These are phyloP conservation scores for Lachancea quebecensis DNA, from an alignment of 805 yeast species.

Conservation along the genomic window DNA sequence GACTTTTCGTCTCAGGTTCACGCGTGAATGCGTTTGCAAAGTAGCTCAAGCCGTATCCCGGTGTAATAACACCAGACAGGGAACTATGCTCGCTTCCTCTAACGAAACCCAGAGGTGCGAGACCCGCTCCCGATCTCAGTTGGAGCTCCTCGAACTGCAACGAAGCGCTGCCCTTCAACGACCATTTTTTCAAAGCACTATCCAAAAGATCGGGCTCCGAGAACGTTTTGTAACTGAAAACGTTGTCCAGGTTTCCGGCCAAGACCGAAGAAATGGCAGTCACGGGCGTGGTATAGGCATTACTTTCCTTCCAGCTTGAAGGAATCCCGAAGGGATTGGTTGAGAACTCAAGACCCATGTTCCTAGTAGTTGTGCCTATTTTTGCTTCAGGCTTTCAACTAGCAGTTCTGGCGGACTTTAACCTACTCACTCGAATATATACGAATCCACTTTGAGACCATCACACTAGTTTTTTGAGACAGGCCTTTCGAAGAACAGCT, in stretches of 20 bases:
- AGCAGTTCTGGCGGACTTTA: too few relatives aligned
- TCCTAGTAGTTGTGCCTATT: neutral
- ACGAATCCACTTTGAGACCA: too few relatives aligned
- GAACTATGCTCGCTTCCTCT: slow-evolving; percentile 25
- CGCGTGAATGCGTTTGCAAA: slow-evolving; percentile 54
- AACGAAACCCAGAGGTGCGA: slow-evolving; percentile 65
- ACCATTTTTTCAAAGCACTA: slow-evolving; percentile 56
- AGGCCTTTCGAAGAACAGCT: too few relatives aligned
- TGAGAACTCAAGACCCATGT: slow-evolving; percentile 21
- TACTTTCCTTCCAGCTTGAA: slow-evolving; percentile 47
- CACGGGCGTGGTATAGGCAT: slow-evolving; percentile 47
- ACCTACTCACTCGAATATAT: too few relatives aligned
- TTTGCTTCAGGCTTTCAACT: too few relatives aligned
- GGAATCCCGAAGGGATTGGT: slow-evolving; percentile 55
- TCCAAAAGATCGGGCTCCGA: slow-evolving; percentile 58
- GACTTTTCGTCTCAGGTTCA: slow-evolving; percentile 35
- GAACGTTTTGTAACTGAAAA: slow-evolving; percentile 65
- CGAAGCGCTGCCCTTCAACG: slow-evolving; percentile 13
- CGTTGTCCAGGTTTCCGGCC: slow-evolving; percentile 42
- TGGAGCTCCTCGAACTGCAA: slow-evolving; percentile 40
- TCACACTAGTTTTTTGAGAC: too few relatives aligned
- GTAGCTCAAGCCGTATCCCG: slow-evolving; percentile 59
- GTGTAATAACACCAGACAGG: slow-evolving; percentile 42
- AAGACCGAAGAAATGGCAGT: slow-evolving; percentile 49
- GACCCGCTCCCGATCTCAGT: slow-evolving; percentile 79